Percentiles rank a stretch among this genome's conserved stretches.
Evolutionary conservation across 2,329 filamentous ascomycete genomes (phyloP).

Genomic region (Furcasterigmium furcatum): DNA sequence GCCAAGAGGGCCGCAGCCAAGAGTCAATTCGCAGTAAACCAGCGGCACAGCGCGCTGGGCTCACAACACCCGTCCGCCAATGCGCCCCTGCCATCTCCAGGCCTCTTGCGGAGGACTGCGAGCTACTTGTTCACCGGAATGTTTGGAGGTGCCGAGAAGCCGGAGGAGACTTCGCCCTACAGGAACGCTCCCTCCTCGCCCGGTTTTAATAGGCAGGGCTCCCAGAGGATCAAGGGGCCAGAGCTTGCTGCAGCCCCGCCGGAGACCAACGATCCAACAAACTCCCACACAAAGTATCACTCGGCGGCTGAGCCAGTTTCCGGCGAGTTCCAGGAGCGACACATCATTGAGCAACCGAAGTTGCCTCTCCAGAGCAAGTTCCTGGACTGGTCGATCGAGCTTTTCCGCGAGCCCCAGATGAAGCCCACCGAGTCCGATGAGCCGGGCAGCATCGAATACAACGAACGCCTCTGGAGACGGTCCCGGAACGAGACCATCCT

Average conservation of each 20-base stretch:
- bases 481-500: conserved; percentile 92
- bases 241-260: conserved; percentile 54
- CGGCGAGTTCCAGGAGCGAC: conserved; percentile 65
- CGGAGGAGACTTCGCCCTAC: conserved; percentile 10
- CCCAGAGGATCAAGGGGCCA: conserved; percentile 35
- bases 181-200: conserved; percentile 22
- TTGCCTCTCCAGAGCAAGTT: conserved; percentile 82
- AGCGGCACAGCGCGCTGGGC: conserved; percentile 36
- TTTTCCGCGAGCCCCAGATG: conserved; percentile 98
- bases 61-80: conserved; percentile 18
- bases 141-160: conserved; percentile 44
- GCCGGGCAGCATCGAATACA: conserved; percentile 94
- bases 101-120: conserved; percentile 60
- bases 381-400: conserved; percentile 93
- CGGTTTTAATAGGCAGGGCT: conserved; percentile 29
- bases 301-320: conserved; percentile 76
- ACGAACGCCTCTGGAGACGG: conserved; percentile 87
- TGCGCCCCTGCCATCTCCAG: conserved; percentile 47
- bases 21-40: conserved; percentile 34
- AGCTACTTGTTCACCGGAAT: conserved; percentile 53
- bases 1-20: conserved; percentile 43
- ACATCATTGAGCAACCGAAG: conserved; percentile 52
- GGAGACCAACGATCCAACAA: conserved; percentile 69
- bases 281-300: conserved; percentile 68
- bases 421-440: conserved; percentile 94